A percentile compares a stretch with the other conserved stretches of the same genome.
Conservation (phyloP, 257 asterid species). For the Vinca minor region DNA sequence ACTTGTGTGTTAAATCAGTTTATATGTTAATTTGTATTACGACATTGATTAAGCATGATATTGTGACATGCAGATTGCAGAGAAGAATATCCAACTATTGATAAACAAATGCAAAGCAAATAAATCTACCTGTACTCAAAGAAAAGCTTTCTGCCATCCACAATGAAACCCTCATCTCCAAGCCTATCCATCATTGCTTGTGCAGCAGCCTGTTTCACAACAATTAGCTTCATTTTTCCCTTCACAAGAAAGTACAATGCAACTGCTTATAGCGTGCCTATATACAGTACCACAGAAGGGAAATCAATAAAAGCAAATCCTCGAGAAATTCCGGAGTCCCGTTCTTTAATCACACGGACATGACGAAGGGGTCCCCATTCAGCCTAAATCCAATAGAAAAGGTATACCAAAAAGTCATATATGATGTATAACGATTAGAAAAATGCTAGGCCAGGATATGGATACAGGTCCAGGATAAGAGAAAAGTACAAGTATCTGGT, state of each 20-base stretch:
- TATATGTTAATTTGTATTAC: no score
- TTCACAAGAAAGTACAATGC: slow-evolving; percentile 9
- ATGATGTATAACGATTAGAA: not conserved
- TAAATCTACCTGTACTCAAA: slow-evolving; percentile 77
- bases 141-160: slow-evolving; percentile 84
- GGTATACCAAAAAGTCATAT: slow-evolving; percentile 8
- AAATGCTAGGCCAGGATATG: slow-evolving; percentile 11
- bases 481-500: slow-evolving; percentile 67
- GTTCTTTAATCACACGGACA: slow-evolving; percentile 93
- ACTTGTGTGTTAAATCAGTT: not conserved
- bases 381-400: slow-evolving; percentile 35
- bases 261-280: slow-evolving; percentile 8
- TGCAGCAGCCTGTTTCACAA: slow-evolving; percentile 66
- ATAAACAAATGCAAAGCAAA: slow-evolving; percentile 11
- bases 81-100: not conserved
- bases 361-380: slow-evolving; percentile 99
- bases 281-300: slow-evolving; percentile 67
- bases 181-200: slow-evolving; percentile 90
- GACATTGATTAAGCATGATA: not conserved
- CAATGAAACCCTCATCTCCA: slow-evolving; percentile 79
- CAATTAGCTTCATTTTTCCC: slow-evolving; percentile 7
- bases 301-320: slow-evolving; percentile 98
- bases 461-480: slow-evolving; percentile 15
- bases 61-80: not conserved
- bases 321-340: slow-evolving; percentile 86